phyloP scores from a whole-genome alignment of 257 asterid genomes.

The Solanum lycopersicoides region DNA sequence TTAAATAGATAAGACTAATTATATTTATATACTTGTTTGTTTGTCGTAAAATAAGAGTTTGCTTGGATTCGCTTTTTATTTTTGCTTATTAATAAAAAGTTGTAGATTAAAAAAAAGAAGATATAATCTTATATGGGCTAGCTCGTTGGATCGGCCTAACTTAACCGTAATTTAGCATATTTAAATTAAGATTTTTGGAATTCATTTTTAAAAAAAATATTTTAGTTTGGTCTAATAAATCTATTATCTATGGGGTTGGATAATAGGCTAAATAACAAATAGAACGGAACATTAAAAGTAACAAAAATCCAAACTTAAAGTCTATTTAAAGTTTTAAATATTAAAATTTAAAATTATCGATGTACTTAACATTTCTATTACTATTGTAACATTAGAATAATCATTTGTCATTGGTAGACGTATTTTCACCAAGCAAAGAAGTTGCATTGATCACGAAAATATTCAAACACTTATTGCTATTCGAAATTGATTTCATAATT shows the following conservation, averaged over 20 bases:
- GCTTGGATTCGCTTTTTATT: not conserved
- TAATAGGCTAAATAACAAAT: not conserved
- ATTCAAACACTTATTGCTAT: too few relatives aligned
- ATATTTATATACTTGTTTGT: not conserved
- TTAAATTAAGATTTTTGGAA: fast-evolving
- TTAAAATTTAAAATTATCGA: not conserved
- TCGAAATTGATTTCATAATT: not conserved
- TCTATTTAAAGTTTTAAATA: not conserved
- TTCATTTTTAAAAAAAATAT: too few relatives aligned
- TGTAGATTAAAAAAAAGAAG: too few relatives aligned
- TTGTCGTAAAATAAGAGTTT: not conserved
- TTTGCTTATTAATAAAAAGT: too few relatives aligned
- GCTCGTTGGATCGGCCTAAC: not conserved
- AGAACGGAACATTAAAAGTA: too few relatives aligned
- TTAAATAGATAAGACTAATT: not conserved
- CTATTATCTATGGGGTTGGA: not conserved
- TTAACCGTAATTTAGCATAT: not conserved
- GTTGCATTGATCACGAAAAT: not conserved
- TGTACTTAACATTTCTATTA: not conserved
- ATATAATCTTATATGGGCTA: not conserved
- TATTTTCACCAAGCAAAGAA: not conserved
- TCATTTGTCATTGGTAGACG: not conserved
- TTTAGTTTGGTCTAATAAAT: fast-evolving
- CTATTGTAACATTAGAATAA: too few relatives aligned
- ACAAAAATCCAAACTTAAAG: not conserved